phyloP scores from a whole-genome alignment of 305 asterid genomes.

The Withania somnifera region DNA sequence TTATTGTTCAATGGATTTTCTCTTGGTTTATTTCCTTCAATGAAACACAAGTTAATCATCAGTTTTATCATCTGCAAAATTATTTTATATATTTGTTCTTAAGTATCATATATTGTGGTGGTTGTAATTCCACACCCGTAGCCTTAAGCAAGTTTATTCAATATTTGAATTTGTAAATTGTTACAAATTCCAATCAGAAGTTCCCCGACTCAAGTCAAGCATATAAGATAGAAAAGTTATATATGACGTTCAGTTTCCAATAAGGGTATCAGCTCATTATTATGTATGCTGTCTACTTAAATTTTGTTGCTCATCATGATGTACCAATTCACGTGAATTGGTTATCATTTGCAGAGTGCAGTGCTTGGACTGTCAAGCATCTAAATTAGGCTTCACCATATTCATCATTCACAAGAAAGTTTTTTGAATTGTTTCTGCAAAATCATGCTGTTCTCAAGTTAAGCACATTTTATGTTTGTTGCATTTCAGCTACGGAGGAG shows the following conservation, averaged over 20 bases:
- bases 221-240: neutral
- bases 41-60: neutral
- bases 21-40: neutral
- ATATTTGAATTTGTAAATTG: neutral
- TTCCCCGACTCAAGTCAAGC: neutral
- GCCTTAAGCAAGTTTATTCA: neutral
- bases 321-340: neutral
- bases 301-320: neutral
- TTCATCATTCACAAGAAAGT: neutral
- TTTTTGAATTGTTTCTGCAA: neutral
- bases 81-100: neutral
- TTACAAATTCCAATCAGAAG: neutral
- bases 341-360: neutral
- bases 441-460: neutral
- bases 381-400: neutral
- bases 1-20: neutral
- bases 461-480: slow-evolving; percentile 4
- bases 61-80: neutral
- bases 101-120: neutral
- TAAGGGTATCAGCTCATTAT: neutral
- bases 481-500: slow-evolving; percentile 46
- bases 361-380: neutral
- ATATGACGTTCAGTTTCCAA: neutral
- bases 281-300: neutral
- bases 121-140: neutral